phyloP scores from a whole-genome alignment of 371 early-diverging fungal genomes.

The Mucor ambiguus region DNA sequence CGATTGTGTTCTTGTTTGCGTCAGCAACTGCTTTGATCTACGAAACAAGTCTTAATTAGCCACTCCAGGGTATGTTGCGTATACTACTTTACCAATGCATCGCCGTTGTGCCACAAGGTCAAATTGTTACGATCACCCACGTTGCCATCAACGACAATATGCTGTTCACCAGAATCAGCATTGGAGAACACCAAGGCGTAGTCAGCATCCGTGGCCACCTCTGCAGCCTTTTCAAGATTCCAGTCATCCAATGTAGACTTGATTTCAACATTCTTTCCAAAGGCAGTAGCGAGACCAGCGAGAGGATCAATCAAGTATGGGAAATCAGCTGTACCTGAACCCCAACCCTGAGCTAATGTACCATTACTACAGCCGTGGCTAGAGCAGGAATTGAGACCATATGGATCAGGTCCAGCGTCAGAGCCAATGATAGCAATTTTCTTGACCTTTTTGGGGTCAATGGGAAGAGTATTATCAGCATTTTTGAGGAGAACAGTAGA shows the following conservation, averaged over 20 bases:
- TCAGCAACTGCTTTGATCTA: constrained; percentile 59
- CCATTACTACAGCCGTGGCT: constrained; percentile 43
- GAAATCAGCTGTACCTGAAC: constrained; percentile 61
- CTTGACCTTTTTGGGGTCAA: constrained; percentile 23
- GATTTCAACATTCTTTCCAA: constrained; percentile 34
- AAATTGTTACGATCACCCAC: constrained; percentile 63
- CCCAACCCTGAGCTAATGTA: constrained; percentile 65
- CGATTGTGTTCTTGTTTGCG: constrained; percentile 55
- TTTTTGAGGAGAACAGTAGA: constrained; percentile 53
- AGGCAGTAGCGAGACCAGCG: constrained; percentile 45
- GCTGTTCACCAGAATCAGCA: constrained; percentile 63
- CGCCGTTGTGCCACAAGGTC: constrained; percentile 61
- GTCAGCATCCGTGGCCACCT: constrained; percentile 48
- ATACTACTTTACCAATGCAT: constrained; percentile 44
- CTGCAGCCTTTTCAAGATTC: constrained; percentile 36
- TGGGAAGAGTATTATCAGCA: constrained; percentile 34
- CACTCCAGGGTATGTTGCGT: not conserved
- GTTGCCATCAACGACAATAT: constrained; percentile 41
- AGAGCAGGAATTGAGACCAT: constrained; percentile 18
- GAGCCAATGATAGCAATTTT: constrained; percentile 54
- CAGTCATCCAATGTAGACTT: constrained; percentile 36
- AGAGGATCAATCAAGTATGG: constrained; percentile 55
- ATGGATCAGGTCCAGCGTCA: constrained; percentile 24
- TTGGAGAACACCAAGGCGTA: constrained; percentile 60
- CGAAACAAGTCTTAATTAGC: not conserved